Evolutionary conservation across 164 flowering plant genomes (phyloP).

Genomic region (Houttuynia cordata): DNA sequence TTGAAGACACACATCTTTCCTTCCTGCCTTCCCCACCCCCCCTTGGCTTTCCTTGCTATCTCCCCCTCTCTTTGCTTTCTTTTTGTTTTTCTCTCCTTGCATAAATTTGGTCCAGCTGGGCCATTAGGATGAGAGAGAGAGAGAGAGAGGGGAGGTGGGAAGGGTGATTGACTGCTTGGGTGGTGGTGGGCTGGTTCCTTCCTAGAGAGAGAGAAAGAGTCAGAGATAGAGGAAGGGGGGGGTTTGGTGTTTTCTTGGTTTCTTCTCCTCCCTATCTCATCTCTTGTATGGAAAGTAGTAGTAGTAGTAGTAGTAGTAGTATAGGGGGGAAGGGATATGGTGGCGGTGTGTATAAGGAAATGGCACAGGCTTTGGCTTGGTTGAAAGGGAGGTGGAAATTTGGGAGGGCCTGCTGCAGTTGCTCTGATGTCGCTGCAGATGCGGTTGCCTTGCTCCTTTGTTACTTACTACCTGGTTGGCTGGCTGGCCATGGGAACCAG

Average conservation of each 20-base stretch:
- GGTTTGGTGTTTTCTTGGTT: constrained; percentile 3
- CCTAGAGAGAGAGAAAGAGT: neutral
- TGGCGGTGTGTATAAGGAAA: neutral
- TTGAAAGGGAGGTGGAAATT: constrained; percentile 4
- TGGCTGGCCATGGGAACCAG: too few species aligned
- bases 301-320: too few species aligned
- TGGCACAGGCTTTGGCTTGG: too few species aligned
- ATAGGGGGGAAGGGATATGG: too few species aligned
- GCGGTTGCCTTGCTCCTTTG: constrained; percentile 4
- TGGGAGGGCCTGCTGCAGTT: constrained; percentile 5
- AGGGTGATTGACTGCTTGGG: neutral
- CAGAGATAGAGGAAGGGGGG: neutral
- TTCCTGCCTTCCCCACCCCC: too few species aligned
- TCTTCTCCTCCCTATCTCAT: too few species aligned
- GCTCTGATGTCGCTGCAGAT: constrained; percentile 16
- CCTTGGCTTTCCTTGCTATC: constrained; percentile 11
- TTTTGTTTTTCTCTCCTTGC: constrained; percentile 14
- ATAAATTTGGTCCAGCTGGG: constrained; percentile 47
- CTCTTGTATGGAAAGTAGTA: neutral
- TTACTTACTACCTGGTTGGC: too few species aligned
- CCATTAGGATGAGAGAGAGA: constrained; percentile 22
- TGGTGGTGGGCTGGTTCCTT: neutral
- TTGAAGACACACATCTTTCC: constrained; percentile 31
- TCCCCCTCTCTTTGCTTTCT: constrained; percentile 1
- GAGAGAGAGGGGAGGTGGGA: constrained; percentile 5